These are phyloP conservation scores for Cystobasidium pallidum DNA, from an alignment of 1,284 basidiomycete species.

Conservation along the genomic window DNA sequence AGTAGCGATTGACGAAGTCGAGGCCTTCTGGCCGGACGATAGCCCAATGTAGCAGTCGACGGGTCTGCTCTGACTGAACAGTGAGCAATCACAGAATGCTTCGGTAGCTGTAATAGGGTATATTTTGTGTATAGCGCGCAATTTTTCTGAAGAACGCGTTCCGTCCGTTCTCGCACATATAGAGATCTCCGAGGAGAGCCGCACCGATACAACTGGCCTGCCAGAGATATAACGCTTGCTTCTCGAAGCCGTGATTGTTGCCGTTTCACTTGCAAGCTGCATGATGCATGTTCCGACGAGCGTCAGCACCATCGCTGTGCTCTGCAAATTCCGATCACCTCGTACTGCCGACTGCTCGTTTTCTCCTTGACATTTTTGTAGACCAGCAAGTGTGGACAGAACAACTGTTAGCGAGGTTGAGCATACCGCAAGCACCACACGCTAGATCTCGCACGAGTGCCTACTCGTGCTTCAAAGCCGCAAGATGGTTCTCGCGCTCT, in stretches of 20 bases:
- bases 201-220: too few species aligned
- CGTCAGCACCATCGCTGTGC: neutral
- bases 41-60: constrained; percentile 1
- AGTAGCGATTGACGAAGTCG: constrained; percentile 41
- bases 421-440: neutral
- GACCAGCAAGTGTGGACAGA: neutral
- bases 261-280: too few species aligned
- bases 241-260: too few species aligned
- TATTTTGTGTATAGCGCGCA: too few species aligned
- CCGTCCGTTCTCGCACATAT: too few species aligned
- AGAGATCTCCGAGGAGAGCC: too few species aligned
- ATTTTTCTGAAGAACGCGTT: too few species aligned
- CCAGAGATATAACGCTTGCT: too few species aligned
- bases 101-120: too few species aligned
- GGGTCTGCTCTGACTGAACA: too few species aligned
- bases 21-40: constrained; percentile 38
- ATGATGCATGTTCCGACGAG: too few species aligned
- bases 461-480: neutral
- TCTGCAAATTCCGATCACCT: neutral
- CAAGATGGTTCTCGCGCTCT: constrained; percentile 59
- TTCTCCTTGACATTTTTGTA: constrained; percentile 1
- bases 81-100: too few species aligned
- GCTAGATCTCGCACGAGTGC: neutral
- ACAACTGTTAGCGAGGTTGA: neutral
- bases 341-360: neutral